Evolutionary conservation across 2,329 filamentous ascomycete genomes (phyloP), one percentile per base, ranked within the genome.

Genomic region (Arthrobotrys sphaeroides): DNA sequence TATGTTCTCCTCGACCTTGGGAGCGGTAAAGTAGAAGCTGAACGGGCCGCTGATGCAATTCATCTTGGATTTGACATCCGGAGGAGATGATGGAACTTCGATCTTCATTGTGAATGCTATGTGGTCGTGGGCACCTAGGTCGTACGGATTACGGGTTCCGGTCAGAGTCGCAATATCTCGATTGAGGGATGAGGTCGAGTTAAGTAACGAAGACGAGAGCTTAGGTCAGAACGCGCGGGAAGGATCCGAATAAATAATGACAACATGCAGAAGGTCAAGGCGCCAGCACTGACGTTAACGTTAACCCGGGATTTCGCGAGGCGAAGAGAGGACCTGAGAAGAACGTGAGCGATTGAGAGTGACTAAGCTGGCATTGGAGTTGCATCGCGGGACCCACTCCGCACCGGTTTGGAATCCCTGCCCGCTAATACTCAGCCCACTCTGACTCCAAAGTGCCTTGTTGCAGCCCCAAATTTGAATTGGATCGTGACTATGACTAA

Each of bases 331-430:
- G n/a, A n/a, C n/a, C n/a, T n/a, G n/a, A n/a, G n/a, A n/a, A n/a
- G 47, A 53, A 28, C 43, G 18, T 49, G 16, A 53, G 18, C 22
- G 31, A 36, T 31, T 57, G 18, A n/a, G n/a, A n/a, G 24, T 69
- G 65, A 69, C 65, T 69, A 69, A 69, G 65, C 47, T 62, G 20
- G 22, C 49, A 31, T 24, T 26, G 31, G 16, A 26, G 10, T 62
- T 31, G 22, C 49, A 31, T 24, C 49, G 31, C 31, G 49, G 10
- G 24, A 20, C 26, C 24, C 13, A 20, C 45, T n/a, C 49, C 16
- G 24, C 16, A 5, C 20, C 42, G 42, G 12, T 16, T 26, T 1
- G 22, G 16, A 22, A 13, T 33, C 31, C 31, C 31, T 33, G 31
- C 12, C n/a, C 31, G 31, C 12, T 33, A 33, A 9, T 12, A 33